Base-by-base conservation (phyloP, 2,329 filamentous ascomycete species). In the Penicillium sp. region DNA sequence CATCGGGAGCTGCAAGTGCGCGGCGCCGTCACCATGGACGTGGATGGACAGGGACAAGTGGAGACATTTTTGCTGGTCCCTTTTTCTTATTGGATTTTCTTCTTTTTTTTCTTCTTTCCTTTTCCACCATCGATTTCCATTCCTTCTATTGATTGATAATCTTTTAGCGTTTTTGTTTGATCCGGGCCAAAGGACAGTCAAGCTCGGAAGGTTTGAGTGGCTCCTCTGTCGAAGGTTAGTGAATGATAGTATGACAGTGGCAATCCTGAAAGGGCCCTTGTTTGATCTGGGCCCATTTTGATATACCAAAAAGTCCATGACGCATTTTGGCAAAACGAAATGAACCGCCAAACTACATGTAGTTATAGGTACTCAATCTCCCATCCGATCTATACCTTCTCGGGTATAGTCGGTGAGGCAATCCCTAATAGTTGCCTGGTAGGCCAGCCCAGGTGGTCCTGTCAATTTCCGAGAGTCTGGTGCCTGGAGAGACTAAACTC, bases 31-130 rank as follows among this genome's bases (percentile, higher is more conserved):
- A 62, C 64, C 61, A 50, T 60, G 61, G 62, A 60, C 62, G 59
- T 66, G 60, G 63, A 61, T 64, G 58, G 62, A 61, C 57, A 65
- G 61, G 61, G 60, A 64, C 61, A 6, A 47, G 61, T 61, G 62
- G 59, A 62, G 60, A 36, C 53, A 40, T 43, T 19, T 53, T 49
- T 52, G 23, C 44, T 27, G 32, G n/a, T 27, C 23, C 16, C 48
- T 49, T 41, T 44, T 49, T 39, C 29, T 19, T 47, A 26, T 35
- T 34, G 19, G 29, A 23, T 27, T 27, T 41, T 43, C n/a, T 32
- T 14, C 8, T 7, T 18, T 19, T 32, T 27, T n/a, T 7, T 11
- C 6, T 19, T n/a, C 9, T 19, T 29, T 41, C 19, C 13, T 8
- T 16, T 18, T 19, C 36, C 7, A 27, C 32, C 19, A n/a, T 46